Evolutionary conservation across 805 yeast genomes (phyloP).

Genomic region (Starmerella tilneyi): DNA sequence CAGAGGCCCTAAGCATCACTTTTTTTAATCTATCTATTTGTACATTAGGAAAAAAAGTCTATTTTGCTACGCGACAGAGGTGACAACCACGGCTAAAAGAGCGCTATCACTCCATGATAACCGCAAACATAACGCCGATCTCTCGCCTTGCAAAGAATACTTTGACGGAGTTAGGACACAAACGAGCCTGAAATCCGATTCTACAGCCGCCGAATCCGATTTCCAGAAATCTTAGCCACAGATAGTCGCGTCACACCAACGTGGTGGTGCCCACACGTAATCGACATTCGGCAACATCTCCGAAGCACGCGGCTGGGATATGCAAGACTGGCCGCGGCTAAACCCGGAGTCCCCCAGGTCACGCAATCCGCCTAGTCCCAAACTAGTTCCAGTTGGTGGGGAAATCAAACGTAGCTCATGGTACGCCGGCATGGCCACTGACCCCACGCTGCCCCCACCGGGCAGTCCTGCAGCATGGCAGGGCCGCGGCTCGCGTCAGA

Average conservation of each 20-base stretch:
- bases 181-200: too few species aligned
- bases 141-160: too few species aligned
- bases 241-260: too few species aligned
- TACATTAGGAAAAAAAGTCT: not conserved
- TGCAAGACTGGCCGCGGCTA: constrained; percentile 3
- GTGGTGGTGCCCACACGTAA: not conserved
- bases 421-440: constrained; percentile 22
- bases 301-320: not conserved
- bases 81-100: too few species aligned
- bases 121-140: too few species aligned
- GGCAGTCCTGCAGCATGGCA: constrained; percentile 23
- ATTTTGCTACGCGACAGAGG: too few species aligned
- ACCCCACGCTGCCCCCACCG: constrained; percentile 17
- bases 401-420: constrained; percentile 23
- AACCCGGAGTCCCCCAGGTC: constrained; percentile 3
- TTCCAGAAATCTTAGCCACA: too few species aligned
- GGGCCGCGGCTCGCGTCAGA: not conserved
- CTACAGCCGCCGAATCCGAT: too few species aligned
- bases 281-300: not conserved
- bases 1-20: not conserved
- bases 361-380: not conserved
- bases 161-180: too few species aligned
- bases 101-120: too few species aligned
- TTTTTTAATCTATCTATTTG: not conserved
- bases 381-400: not conserved